Evolutionary conservation across 805 yeast species (phyloP).

Genomic region (Pichia membranifaciens): DNA sequence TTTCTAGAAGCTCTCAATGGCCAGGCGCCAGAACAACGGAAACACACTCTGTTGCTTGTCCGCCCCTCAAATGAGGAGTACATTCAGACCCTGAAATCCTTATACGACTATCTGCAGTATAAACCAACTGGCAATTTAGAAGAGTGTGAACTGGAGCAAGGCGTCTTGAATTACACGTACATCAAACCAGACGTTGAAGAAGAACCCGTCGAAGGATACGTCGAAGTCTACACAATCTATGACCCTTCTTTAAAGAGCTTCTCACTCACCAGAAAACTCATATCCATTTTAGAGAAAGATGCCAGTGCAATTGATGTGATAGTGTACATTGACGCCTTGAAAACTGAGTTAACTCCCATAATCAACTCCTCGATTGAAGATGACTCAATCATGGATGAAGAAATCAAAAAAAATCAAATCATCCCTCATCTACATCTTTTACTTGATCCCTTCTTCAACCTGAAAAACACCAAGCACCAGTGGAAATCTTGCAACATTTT

Average conservation of each 20-base stretch:
- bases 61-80: background rate
- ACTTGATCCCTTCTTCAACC: background rate
- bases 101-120: background rate
- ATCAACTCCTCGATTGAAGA: background rate
- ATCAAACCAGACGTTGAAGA: background rate
- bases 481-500: slow-evolving; percentile 11
- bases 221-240: slow-evolving; percentile 10
- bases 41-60: background rate
- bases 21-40: background rate
- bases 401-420: background rate
- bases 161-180: slow-evolving; percentile 7
- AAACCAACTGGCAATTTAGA: background rate
- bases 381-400: background rate
- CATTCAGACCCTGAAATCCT: background rate
- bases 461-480: background rate
- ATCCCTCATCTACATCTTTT: background rate
- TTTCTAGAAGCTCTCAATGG: background rate
- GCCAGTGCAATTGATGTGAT: background rate
- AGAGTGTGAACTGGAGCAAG: background rate
- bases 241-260: background rate
- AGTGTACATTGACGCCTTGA: background rate
- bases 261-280: background rate
- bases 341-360: background rate
- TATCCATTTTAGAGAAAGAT: background rate
- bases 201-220: background rate